Evolutionary conservation across 148 eudicot species (phyloP), one percentile per base, ranked within the genome.

Genomic region (Dysphania ambrosioides): DNA sequence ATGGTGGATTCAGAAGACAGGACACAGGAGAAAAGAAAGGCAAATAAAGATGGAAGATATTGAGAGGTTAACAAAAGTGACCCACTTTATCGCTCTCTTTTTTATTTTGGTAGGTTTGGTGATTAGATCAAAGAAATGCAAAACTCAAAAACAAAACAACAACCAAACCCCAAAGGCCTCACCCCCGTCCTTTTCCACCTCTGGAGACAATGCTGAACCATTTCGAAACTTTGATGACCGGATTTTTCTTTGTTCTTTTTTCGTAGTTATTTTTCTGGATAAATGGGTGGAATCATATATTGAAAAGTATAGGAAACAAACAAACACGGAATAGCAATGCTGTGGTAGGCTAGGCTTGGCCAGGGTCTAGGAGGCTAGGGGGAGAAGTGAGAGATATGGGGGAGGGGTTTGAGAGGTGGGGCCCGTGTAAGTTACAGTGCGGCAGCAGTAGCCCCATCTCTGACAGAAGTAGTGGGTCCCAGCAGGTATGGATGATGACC

Each of bases 391-490:
- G 53, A 5, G n/a, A n/a, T n/a, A n/a, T n/a, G n/a, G n/a, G 8
- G n/a, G n/a, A n/a, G 40, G 40, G 40, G 0, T 36, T n/a, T n/a
- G n/a, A n/a, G 40, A 4, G 40, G 30, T n/a, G 61, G 49, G 70
- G 57, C 10, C 72, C 69, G n/a, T 23, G 9, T 21, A n/a, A n/a
- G n/a, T n/a, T n/a, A n/a, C n/a, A n/a, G 23, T 23, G 34, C 41
- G 73, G 73, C 62, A 78, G 66, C 9, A 74, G 78, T 78, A 78
- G 75, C 78, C 74, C 82, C 70, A 79, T 68, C 63, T 74, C 82
- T 79, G 82, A 75, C 82, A 75, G 40, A 42, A 21, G 35, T 16
- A 59, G 71, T 70, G 78, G 82, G 82, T 1, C 78, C 78, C 47
- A 34, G 26, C 13, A 31, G n/a, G 42, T 63, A 32, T 51, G 63